Base-by-base conservation (phyloP, 2,329 filamentous ascomycete species). In the Diplodia scrobiculata region DNA sequence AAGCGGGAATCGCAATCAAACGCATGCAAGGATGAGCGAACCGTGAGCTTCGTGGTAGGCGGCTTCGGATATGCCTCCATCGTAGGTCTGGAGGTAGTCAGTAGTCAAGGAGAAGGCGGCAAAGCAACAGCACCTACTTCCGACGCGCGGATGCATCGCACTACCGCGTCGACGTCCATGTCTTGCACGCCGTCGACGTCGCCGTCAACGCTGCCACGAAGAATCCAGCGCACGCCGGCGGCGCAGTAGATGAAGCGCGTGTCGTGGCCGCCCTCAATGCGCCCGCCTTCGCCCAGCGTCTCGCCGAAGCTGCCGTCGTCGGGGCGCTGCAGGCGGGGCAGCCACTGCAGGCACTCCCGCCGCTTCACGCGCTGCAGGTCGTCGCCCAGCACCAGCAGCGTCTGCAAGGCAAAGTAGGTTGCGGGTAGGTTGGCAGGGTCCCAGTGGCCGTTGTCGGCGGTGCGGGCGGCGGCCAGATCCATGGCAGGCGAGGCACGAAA, bases 251-350 rank as follows among this genome's bases (percentile, higher is more conserved):
- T 95, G 75, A 94, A 94, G 66, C 95, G 84, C 79, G 92, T 89
- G 77, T 99, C 95, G 65, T 86, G 85, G 0, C 92, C 92, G 0
- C 94, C 94, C 41, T 88, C 86, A n/a, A 94, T 82, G 45, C 78
- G 79, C 13, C 82, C 84, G 70, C 74, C 82, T 5, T 86, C 85
- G 4, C 84, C 84, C 2, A 94, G 74, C 0, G 91, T 85, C 78
- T 99, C 93, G 0, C 93, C 95, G 76, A 99, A 98, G 72, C 92
- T 96, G 1, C 95, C 95, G 75, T 98, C 91, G 27, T 62, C 45
- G 0, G 81, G 77, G 29, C 92, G 85, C 80, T 99, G 95, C 76
- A 98, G 78, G 62, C 77, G 84, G 65, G 80, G 83, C 69, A 99
- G 78, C 92, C 94, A 97, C 48, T 78, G 73, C 70, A 98, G 76